Base-by-base conservation (phyloP, 1,284 basidiomycete genomes). In the Amylostereum areolatum region DNA sequence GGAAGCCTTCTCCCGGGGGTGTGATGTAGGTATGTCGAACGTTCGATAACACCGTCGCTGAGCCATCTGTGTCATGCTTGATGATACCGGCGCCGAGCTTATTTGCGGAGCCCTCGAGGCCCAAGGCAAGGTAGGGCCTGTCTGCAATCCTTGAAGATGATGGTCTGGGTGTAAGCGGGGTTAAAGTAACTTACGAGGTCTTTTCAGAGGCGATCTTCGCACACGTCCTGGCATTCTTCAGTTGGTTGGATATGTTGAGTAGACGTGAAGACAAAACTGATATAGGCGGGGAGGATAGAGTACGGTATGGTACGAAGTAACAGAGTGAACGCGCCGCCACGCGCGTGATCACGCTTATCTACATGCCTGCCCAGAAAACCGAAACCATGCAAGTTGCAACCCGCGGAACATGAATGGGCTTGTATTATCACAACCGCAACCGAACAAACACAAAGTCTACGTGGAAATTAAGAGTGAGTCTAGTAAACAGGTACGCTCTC, bases 1-100 rank as follows among this genome's bases (percentile, higher is more conserved):
- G 83, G 65, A 99, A 99, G 0, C 97, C 97, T 69, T 97, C 90
- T 5, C 97, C 97, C 2, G 97, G 92, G 1, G 97, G 97, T 1
- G 97, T 99, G 55, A 99, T 92, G 65, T 99, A 98, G 7, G 97
- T 99, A 64, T 98, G 97, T 55, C 97, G 82, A 51, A 98, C 74
- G 58, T 96, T 89, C 40, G 91, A 85, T 24, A 94, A 73, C 11
- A 95, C 81, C 18, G 68, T 70, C 7, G 80, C 80, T 32, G 79
- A 78, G 41, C 82, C 88, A 62, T 88, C 79, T 30, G 77, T 71
- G 24, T 77, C 75, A 64, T 99, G 96, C 52, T 83, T 82, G 66
- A 99, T 92, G 44, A 99, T 77, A 4, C 97, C 97, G 24, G 88
- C 90, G n/a, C 97, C 97, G 33, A 99, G 79, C 69, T 99, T 99